These are phyloP conservation scores for Camelina neglecta DNA, from an alignment of 345 rosid genomes.

Conservation along the genomic window DNA sequence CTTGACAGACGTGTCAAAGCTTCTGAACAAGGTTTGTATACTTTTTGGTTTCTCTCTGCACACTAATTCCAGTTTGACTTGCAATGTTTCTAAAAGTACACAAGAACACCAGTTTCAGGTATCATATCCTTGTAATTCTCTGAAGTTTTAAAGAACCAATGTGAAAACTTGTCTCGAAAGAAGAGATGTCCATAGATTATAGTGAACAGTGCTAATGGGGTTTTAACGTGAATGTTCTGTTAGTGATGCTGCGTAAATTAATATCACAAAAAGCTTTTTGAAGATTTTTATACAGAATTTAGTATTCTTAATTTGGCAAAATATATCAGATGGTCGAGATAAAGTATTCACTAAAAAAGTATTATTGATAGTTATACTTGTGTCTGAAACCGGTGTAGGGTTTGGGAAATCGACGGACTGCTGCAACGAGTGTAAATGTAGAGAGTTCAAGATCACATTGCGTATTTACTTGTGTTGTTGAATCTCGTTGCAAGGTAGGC, in stretches of 20 bases:
- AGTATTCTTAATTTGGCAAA: neutral
- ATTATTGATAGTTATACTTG: neutral
- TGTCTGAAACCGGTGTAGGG: constrained; percentile 56
- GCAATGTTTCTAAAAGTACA: neutral
- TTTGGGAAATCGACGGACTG: constrained; percentile 76
- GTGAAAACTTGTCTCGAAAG: neutral
- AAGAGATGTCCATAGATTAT: neutral
- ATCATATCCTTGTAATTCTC: neutral
- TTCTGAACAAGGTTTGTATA: neutral
- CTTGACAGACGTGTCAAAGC: neutral
- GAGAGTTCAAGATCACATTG: constrained; percentile 93
- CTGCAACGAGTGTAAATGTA: constrained; percentile 87
- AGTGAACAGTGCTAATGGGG: neutral
- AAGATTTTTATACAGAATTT: neutral
- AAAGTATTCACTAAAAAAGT: neutral
- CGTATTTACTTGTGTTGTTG: constrained; percentile 87
- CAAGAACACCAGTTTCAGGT: neutral
- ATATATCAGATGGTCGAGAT: neutral
- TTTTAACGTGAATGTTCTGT: neutral
- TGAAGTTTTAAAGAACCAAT: neutral
- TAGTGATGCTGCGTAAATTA: neutral
- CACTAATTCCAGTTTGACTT: neutral
- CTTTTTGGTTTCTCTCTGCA: neutral
- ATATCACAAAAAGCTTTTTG: neutral
- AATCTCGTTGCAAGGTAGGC: constrained; percentile 79